Percentiles rank a stretch among this genome's conserved stretches.
Conservation (phyloP, 257 asterid genomes). For the Cinchona pubescens region DNA sequence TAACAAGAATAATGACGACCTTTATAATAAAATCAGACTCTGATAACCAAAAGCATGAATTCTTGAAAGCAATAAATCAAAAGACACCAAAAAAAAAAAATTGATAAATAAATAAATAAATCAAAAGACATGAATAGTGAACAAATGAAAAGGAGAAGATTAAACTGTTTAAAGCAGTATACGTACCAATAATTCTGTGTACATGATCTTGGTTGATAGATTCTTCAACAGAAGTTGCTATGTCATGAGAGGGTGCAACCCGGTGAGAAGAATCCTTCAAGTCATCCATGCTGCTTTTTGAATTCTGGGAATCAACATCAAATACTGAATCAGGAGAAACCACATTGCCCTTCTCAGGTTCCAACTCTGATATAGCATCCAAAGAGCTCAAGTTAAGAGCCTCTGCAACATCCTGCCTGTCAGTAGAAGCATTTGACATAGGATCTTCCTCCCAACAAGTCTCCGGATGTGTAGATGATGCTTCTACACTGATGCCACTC, state of each 20-base stretch:
- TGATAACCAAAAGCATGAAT: not conserved
- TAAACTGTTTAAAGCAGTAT: not conserved
- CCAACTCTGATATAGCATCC: constrained; percentile 56
- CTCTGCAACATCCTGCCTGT: constrained; percentile 42
- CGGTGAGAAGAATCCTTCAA: constrained; percentile 38
- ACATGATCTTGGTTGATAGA: constrained; percentile 35
- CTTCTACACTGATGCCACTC: constrained; percentile 32
- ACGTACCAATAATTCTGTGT: constrained; percentile 49
- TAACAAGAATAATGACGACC: not conserved
- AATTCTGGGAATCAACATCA: constrained; percentile 53
- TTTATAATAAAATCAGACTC: not conserved
- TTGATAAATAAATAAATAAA: no score
- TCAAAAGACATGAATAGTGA: not conserved
- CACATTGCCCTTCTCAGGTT: constrained; percentile 47
- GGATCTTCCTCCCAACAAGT: constrained; percentile 42
- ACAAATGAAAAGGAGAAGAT: not conserved
- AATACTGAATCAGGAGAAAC: constrained; percentile 52
- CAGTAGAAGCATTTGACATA: constrained; percentile 27
- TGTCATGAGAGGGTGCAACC: constrained; percentile 28
- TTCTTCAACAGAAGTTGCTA: constrained; percentile 37
- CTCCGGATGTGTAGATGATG: constrained; percentile 31
- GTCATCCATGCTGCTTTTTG: constrained; percentile 51
- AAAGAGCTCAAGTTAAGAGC: constrained; percentile 41
- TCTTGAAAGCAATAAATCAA: not conserved
- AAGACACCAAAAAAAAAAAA: no score